Base-by-base conservation (phyloP, 1,139 yeast genomes). In the Saccharomycopsis hybrid region DNA sequence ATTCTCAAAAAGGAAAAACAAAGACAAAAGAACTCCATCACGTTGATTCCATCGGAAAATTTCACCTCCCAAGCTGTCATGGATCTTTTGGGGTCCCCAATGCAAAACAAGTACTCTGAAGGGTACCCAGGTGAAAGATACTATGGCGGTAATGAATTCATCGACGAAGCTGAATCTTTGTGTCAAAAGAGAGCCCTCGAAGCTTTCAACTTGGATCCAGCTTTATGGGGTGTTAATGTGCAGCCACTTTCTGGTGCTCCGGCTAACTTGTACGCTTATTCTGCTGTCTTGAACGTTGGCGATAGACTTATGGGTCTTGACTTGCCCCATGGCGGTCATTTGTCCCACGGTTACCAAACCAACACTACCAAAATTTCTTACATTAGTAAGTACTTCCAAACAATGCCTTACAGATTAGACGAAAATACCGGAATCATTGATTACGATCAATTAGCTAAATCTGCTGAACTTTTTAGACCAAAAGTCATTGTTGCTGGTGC, bases 61-160 rank as follows among this genome's bases (percentile, higher is more conserved):
- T 88, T 89, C 72, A 90, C 97, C 51, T 87, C 97, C 46, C 84
- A 82, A 65, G 89, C 97, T 27, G 97, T 90, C 31, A 85, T 90
- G 82, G 96, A 90, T 63, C 77, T 90, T 47, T 77, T 90, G 62
- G 97, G 97, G 53, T 85, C 96, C 24, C 96, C 88, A 69, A 88
- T 90, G 96, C 94, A 88, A 70, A 90, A 90, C 78, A 90, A 90
- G 75, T 90, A 90, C 71, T 88, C 96, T n/a, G 97, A 90, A 72
- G 97, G 97, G 54, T 90, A 90, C 70, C 97, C 97, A 47, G 96
- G 96, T 56, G 96, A 89, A 62, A 82, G 97, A 67, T 90, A 90
- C 72, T 90, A 90, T 63, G 97, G 97, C 66, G 97, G 97, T 66
- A 90, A 90, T 67, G 90, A 90, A 71, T 82, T 82, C 68, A 90